Percentiles rank a stretch among this genome's conserved stretches.
phyloP scores from a whole-genome alignment of 768 basidiomycete species.

The Cystofilobasidium capitatum region DNA sequence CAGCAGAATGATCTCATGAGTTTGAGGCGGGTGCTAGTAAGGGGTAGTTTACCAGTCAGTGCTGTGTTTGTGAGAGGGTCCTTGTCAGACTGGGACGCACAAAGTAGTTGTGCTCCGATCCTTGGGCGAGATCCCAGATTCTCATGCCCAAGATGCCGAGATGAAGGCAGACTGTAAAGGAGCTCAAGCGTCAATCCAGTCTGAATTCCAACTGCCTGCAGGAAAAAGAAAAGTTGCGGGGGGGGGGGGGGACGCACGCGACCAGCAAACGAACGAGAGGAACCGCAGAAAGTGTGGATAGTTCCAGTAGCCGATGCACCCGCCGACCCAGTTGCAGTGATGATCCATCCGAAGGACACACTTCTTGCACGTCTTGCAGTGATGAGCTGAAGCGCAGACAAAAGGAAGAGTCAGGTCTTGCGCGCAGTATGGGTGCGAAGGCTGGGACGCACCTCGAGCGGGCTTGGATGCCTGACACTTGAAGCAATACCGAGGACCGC shows the following conservation, averaged over 20 bases:
- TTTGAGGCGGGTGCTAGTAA: conserved; percentile 57
- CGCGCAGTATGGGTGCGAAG: conserved; percentile 25
- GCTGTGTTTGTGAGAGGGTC: too few relatives aligned
- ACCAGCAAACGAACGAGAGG: conserved; percentile 81
- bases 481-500: conserved; percentile 72
- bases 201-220: too few relatives aligned
- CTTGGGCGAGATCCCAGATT: conserved; percentile 20
- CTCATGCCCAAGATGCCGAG: conserved; percentile 1
- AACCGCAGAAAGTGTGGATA: conserved; percentile 72
- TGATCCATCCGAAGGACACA: conserved; percentile 84
- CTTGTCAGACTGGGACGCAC: not conserved
- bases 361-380: conserved; percentile 77
- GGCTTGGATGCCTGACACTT: conserved; percentile 78
- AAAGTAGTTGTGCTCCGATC: conserved; percentile 15
- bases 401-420: not conserved
- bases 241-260: conserved; percentile 44
- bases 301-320: conserved; percentile 79
- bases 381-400: conserved; percentile 53
- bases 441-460: conserved; percentile 45
- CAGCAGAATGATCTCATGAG: conserved; percentile 66
- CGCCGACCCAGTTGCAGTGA: conserved; percentile 39
- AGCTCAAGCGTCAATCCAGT: not conserved
- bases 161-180: conserved; percentile 8
- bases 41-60: not conserved
- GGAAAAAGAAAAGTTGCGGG: not conserved